Evolutionary conservation across 73 alveolate genomes (phyloP).

Genomic region (Paramecium biaurelia): DNA sequence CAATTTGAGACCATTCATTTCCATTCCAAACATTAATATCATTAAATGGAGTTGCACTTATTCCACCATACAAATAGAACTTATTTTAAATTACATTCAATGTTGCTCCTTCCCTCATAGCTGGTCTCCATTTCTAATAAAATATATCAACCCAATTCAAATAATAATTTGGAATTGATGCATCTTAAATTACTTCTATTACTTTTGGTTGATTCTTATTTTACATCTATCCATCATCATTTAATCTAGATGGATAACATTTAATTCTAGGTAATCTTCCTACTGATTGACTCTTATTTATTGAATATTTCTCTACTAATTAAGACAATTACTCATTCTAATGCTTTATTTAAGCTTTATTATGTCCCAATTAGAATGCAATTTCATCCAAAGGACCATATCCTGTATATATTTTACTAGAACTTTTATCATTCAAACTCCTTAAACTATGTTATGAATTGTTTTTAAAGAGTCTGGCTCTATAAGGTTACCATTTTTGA

Average conservation of each 20-base stretch:
- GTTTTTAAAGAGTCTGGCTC: neutral
- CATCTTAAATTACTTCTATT: neutral
- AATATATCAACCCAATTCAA: slow-evolving; percentile 10
- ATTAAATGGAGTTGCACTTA: slow-evolving; percentile 36
- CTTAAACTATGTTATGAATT: slow-evolving; percentile 25
- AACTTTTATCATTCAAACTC: neutral
- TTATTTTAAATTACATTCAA: neutral
- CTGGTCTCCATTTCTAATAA: slow-evolving; percentile 16
- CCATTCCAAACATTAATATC: slow-evolving; percentile 24
- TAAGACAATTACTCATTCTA: neutral
- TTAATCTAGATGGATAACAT: slow-evolving; percentile 42
- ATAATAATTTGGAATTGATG: neutral
- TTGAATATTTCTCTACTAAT: neutral
- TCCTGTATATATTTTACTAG: neutral
- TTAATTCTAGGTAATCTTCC: neutral
- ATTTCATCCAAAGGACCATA: slow-evolving; percentile 28
- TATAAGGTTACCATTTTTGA: neutral
- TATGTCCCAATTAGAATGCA: slow-evolving; percentile 5
- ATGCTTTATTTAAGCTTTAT: neutral
- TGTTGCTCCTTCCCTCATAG: slow-evolving; percentile 45
- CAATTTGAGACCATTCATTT: slow-evolving; percentile 15
- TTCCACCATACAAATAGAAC: slow-evolving; percentile 6
- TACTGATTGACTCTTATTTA: neutral
- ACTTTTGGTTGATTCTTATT: neutral
- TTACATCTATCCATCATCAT: slow-evolving; percentile 14